Evolutionary conservation across 1,284 basidiomycete species (phyloP), one percentile per base, ranked within the genome.

Genomic region (Ceratobasidium sp.): DNA sequence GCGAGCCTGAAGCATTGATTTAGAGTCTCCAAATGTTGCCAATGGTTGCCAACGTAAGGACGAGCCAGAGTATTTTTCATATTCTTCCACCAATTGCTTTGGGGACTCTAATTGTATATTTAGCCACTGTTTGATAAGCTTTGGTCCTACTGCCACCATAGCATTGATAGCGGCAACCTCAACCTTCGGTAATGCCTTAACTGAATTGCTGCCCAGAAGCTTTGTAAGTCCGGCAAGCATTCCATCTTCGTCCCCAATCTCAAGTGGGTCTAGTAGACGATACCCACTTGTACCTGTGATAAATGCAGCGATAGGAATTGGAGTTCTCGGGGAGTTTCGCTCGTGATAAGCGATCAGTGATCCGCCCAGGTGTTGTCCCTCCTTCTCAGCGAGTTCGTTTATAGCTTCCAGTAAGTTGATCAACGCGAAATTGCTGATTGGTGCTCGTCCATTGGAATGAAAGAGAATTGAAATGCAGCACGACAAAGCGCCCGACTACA

Each of bases 401-500:
- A 60, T 60, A 6, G 45, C 34, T 1, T 49, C 43, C 27, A 60
- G n/a, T 22, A 60, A 34, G 13, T 35, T 25, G 5, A 31, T 17
- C 2, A 60, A 34, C 17, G 43, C 2, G 8, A 15, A 32, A 10
- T 22, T 7, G 57, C 29, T 47, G 13, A 49, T 60, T 13, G 17
- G 2, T 7, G 20, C 40, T 7, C 34, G 15, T 12, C 31, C 17
- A n/a, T 12, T 12, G n/a, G 6, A 13, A 17, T 62, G 45, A 15
- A 29, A 58, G 42, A 35, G 17, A 62, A 6, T 20, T 47, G 43
- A 25, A 49, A 62, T 2, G 42, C 45, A 22, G 45, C 58, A 20
- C 58, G 58, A 6, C 15, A 42, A 1, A 62, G 20, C 35, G 31
- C 22, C 3, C 58, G 58, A 15, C 40, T 45, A n/a, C 50, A 62